Evolutionary conservation across 2,329 filamentous ascomycete species (phyloP).

Genomic region (Calonectria ilicicola): DNA sequence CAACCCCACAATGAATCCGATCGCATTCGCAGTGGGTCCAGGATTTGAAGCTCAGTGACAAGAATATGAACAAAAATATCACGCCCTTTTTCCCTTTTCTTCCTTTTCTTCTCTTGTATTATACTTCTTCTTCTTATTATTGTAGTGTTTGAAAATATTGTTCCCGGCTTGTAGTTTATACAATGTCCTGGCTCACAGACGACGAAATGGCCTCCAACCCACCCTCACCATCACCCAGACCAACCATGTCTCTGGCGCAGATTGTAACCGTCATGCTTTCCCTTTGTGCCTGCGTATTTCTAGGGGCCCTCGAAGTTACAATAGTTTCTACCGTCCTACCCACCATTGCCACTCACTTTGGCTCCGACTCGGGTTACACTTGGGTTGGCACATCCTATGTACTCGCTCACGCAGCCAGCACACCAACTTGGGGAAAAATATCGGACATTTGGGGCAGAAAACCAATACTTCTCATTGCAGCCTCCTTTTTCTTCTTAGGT

Average conservation of each 20-base stretch:
- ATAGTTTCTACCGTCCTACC: constrained; percentile 73
- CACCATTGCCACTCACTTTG: constrained; percentile 68
- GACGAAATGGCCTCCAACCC: neutral
- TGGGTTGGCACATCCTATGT: constrained; percentile 84
- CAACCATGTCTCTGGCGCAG: constrained; percentile 31
- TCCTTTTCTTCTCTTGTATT: neutral
- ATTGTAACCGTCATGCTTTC: constrained; percentile 50
- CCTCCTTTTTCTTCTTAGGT: constrained; percentile 64
- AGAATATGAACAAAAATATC: neutral
- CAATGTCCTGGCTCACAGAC: neutral
- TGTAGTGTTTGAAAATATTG: neutral
- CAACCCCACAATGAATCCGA: neutral
- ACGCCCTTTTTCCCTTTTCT: neutral
- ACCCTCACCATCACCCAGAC: neutral
- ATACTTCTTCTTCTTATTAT: neutral
- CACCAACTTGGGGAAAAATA: constrained; percentile 77
- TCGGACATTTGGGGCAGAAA: constrained; percentile 71
- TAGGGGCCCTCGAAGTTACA: constrained; percentile 64
- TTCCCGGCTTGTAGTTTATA: neutral
- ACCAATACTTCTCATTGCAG: constrained; percentile 61
- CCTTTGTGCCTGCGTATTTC: constrained; percentile 55
- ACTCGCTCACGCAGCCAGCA: constrained; percentile 74
- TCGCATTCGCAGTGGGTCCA: neutral
- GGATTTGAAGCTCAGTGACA: neutral
- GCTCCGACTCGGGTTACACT: constrained; percentile 75